Percentiles rank a stretch among this genome's conserved stretches.
Conservation (phyloP, 2,329 filamentous ascomycete species). For the Claviceps citrina region DNA sequence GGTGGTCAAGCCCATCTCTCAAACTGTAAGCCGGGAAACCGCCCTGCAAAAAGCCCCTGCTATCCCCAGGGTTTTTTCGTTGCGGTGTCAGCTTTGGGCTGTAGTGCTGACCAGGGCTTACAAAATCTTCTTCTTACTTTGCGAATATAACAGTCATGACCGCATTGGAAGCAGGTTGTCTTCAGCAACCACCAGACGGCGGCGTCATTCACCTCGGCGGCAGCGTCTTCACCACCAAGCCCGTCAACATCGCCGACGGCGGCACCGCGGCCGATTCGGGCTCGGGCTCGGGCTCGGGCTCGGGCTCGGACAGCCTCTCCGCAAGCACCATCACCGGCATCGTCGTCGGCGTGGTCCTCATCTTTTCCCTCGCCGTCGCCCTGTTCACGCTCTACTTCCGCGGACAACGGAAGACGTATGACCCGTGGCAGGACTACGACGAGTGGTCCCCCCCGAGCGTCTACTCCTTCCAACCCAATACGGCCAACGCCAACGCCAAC, state of each 20-base stretch:
- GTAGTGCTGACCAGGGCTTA: too few relatives aligned
- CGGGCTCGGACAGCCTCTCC: constrained; percentile 20
- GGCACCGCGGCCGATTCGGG: constrained; percentile 12
- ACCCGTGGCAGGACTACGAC: too few relatives aligned
- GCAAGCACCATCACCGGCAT: constrained; percentile 40
- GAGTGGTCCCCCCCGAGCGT: too few relatives aligned
- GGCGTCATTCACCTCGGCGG: neutral
- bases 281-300: constrained; percentile 12
- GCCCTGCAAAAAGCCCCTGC: too few relatives aligned
- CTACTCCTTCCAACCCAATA: too few relatives aligned
- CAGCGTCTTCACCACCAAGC: neutral
- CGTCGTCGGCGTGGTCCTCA: constrained; percentile 27
- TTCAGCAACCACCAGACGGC: neutral
- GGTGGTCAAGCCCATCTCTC: neutral
- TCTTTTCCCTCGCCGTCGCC: constrained; percentile 25
- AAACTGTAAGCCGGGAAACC: neutral
- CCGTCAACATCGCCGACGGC: neutral
- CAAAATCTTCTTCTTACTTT: too few relatives aligned
- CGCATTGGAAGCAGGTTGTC: neutral
- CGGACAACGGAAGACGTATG: too few relatives aligned
- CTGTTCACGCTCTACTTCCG: constrained; percentile 35
- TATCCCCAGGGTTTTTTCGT: too few relatives aligned
- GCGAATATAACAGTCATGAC: neutral
- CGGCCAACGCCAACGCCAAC: too few relatives aligned
- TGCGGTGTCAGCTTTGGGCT: too few relatives aligned